Evolutionary conservation across 2,329 filamentous ascomycete genomes (phyloP).

Genomic region (Colletotrichum sp.): DNA sequence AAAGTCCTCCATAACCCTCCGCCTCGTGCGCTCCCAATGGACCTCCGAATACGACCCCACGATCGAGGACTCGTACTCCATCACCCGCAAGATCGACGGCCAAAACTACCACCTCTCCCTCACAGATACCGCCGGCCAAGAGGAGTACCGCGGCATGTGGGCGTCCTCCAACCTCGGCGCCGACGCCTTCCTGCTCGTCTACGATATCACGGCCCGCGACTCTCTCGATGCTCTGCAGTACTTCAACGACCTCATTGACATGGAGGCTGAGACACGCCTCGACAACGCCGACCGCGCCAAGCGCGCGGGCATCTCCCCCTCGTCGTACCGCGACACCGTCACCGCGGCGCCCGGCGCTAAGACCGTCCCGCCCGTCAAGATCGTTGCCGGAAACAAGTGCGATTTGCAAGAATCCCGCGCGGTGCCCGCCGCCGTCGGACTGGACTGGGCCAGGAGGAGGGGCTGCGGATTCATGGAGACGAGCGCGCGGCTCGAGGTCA

Average conservation of each 20-base stretch:
- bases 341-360: slow-evolving; percentile 43
- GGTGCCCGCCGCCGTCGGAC: slow-evolving; percentile 71
- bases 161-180: slow-evolving; percentile 77
- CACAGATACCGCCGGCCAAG: slow-evolving; percentile 87
- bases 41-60: slow-evolving; percentile 83
- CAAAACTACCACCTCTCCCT: slow-evolving; percentile 79
- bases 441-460: slow-evolving; percentile 76
- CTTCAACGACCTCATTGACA: slow-evolving; percentile 84
- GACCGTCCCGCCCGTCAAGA: slow-evolving; percentile 76
- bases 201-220: slow-evolving; percentile 78
- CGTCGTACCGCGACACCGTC: slow-evolving; percentile 30
- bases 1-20: slow-evolving; percentile 85
- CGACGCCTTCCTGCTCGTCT: slow-evolving; percentile 85
- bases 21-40: slow-evolving; percentile 83
- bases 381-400: slow-evolving; percentile 87
- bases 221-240: slow-evolving; percentile 76
- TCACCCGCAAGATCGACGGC: slow-evolving; percentile 81
- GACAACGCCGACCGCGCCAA: slow-evolving; percentile 65
- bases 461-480: slow-evolving; percentile 92
- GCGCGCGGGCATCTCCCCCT: slow-evolving; percentile 41
- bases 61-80: slow-evolving; percentile 84
- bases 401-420: slow-evolving; percentile 74
- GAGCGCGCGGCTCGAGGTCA: slow-evolving; percentile 81
- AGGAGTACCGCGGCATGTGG: slow-evolving; percentile 90
- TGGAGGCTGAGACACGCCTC: slow-evolving; percentile 74